Conservation (phyloP, 1,139 yeast genomes). For the Hyphopichia wangnamkhiaoensis region DNA sequence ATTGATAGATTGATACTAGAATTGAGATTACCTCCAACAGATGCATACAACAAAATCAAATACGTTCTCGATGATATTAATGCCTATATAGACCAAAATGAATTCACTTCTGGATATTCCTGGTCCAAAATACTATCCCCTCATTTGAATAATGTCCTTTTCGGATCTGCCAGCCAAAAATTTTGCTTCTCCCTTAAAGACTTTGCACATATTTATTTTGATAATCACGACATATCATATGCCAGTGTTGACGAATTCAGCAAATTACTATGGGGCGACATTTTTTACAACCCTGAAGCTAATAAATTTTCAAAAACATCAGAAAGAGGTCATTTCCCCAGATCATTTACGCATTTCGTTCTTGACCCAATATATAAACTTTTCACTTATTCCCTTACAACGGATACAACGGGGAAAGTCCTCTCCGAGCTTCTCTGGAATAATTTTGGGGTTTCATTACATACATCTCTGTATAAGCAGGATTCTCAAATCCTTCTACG, state of each 20-base stretch:
- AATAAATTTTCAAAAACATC: conserved; percentile 48
- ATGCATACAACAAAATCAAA: conserved; percentile 69
- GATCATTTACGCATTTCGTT: conserved; percentile 70
- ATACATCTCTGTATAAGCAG: conserved; percentile 37
- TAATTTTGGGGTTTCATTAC: conserved; percentile 46
- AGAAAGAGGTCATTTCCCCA: conserved; percentile 24
- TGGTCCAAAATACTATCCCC: conserved; percentile 56
- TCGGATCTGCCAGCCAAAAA: conserved; percentile 66
- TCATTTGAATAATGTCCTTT: conserved; percentile 61
- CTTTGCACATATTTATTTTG: conserved; percentile 59
- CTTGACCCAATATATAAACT: conserved; percentile 82
- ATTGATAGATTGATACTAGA: conserved; percentile 82
- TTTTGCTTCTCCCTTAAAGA: conserved; percentile 67
- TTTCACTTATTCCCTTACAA: conserved; percentile 59
- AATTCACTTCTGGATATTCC: conserved; percentile 24
- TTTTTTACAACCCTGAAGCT: conserved; percentile 47
- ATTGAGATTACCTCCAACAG: conserved; percentile 69
- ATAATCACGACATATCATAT: conserved; percentile 21
- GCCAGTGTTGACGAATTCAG: conserved; percentile 48
- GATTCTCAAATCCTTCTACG: conserved; percentile 63
- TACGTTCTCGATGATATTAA: conserved; percentile 67
- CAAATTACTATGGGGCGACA: conserved; percentile 74
- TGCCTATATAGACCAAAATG: conserved; percentile 39
- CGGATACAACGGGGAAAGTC: conserved; percentile 45
- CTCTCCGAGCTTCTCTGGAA: conserved; percentile 41